Evolutionary conservation across 2,329 filamentous ascomycete genomes (phyloP), one percentile per base, ranked within the genome.

Genomic region (Botryotinia globosa): DNA sequence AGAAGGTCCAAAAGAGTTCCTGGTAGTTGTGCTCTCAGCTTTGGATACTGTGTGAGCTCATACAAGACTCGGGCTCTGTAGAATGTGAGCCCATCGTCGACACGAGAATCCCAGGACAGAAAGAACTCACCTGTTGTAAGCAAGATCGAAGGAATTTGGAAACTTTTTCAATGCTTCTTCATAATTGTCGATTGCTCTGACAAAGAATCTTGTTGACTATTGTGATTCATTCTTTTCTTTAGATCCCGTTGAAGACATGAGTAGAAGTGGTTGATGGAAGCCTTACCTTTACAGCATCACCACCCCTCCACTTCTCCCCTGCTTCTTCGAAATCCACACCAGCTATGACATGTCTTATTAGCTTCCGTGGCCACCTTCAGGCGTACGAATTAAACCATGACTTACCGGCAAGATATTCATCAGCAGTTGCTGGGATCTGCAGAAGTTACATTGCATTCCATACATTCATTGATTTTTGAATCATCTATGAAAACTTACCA

Each of bases 241-340:
- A 66, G 64, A 66, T 37, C 69, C 70, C 37, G 66, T 73, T 9
- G 14, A 62, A 71, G 39, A 18, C 48, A 32, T 32, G 20, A 4
- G 63, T n/a, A 16, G 7, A 18, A 4, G 32, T 56, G 58, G 29
- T 45, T 42, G 44, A 54, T 65, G 16, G 10, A 22, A 16, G n/a
- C 32, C 73, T 71, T 73, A 79, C 80, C 73, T 93, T 93, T 66
- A 85, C 87, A 32, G 89, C 86, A 80, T 94, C 91, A 34, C 91
- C 91, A 54, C 87, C 90, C 67, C 91, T 85, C 89, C 91, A 92
- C 85, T 94, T 94, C 74, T 91, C 90, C 10, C 90, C 91, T 8
- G 89, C 89, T 80, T 92, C 89, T 82, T 94, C 91, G 74, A 89
- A 85, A 45, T 90, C 87, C 71, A 92, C 90, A 18, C 90, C 91